Conservation (phyloP, 805 yeast genomes). For the Yamadazyma akitaensis region DNA sequence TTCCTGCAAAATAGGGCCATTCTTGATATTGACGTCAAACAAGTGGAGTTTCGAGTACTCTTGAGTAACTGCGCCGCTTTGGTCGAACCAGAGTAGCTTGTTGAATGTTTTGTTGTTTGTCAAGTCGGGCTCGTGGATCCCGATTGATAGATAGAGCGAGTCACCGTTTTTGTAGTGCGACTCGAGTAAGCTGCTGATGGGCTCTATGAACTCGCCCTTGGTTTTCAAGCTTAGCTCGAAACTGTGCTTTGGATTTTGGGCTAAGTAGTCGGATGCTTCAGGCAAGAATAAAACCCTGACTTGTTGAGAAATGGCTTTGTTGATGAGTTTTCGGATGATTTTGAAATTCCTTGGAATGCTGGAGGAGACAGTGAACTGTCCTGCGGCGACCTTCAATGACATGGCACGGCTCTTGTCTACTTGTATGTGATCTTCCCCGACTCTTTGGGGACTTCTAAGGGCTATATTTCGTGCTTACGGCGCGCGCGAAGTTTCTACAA, state of each 20-base stretch:
- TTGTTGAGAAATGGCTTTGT: constrained; percentile 56
- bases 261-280: constrained; percentile 89
- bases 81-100: constrained; percentile 66
- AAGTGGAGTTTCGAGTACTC: constrained; percentile 84
- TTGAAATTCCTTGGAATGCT: constrained; percentile 57
- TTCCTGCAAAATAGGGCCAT: constrained; percentile 80
- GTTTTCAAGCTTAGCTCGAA: constrained; percentile 48
- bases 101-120: constrained; percentile 48
- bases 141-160: constrained; percentile 67
- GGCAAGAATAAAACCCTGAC: constrained; percentile 80
- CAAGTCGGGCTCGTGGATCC: constrained; percentile 78
- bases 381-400: constrained; percentile 27
- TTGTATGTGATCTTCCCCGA: background rate
- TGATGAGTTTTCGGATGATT: constrained; percentile 56
- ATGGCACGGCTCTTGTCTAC: too few species aligned
- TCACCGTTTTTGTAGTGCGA: constrained; percentile 28
- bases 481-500: too few species aligned
- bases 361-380: constrained; percentile 78
- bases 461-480: too few species aligned
- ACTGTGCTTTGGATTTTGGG: constrained; percentile 66
- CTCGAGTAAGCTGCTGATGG: constrained; percentile 44
- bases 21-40: constrained; percentile 79
- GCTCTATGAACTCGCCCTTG: constrained; percentile 37
- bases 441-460: too few species aligned
- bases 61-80: constrained; percentile 60